Evolutionary conservation across 805 yeast species (phyloP).

Genomic region (Saturnispora halmiae): DNA sequence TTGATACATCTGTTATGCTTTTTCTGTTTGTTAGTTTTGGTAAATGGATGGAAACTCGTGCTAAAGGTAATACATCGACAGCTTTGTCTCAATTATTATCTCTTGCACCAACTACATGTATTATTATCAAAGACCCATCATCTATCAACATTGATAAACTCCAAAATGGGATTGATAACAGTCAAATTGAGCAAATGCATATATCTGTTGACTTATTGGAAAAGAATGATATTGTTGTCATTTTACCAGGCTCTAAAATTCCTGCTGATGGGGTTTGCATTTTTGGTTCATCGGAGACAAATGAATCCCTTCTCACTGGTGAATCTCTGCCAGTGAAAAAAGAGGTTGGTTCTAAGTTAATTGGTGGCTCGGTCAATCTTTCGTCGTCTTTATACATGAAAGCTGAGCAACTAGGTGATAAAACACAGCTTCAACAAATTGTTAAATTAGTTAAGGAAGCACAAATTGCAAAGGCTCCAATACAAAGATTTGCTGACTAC

Average conservation of each 20-base stretch:
- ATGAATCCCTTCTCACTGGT: conserved; percentile 88
- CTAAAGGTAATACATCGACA: conserved; percentile 88
- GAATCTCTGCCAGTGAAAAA: conserved; percentile 76
- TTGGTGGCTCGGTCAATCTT: conserved; percentile 90
- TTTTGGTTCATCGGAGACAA: conserved; percentile 72
- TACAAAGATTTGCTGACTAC: conserved; percentile 80
- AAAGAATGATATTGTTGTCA: conserved; percentile 61
- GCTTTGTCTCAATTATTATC: conserved; percentile 77
- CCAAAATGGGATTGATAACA: conserved; percentile 10
- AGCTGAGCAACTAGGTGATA: conserved; percentile 67
- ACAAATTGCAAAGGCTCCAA: conserved; percentile 81
- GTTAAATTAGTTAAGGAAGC: conserved; percentile 83
- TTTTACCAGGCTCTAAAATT: conserved; percentile 78
- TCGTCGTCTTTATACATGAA: conserved; percentile 58
- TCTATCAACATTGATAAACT: neutral
- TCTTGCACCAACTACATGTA: conserved; percentile 70
- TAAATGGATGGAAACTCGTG: conserved; percentile 82
- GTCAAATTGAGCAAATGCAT: conserved; percentile 31
- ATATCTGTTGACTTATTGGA: conserved; percentile 76
- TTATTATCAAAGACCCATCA: conserved; percentile 41
- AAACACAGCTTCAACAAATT: conserved; percentile 81
- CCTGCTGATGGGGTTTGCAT: conserved; percentile 87
- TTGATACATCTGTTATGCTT: conserved; percentile 84
- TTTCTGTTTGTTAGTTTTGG: conserved; percentile 80
- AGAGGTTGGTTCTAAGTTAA: conserved; percentile 47